phyloP scores from a whole-genome alignment of 768 basidiomycete genomes.

The Termitomyces sp. region DNA sequence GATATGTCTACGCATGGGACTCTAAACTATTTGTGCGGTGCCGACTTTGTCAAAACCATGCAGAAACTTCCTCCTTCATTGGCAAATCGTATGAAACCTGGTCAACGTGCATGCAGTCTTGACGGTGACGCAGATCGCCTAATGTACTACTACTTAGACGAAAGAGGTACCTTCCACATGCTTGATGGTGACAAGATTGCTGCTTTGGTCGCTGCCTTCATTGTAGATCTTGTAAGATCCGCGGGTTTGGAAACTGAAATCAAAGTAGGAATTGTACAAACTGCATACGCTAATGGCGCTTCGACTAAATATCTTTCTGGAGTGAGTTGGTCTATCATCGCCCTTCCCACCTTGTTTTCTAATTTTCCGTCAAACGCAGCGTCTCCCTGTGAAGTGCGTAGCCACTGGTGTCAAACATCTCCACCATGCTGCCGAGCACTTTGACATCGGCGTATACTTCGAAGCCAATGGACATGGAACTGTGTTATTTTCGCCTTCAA shows the following conservation, averaged over 20 bases:
- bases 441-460: conserved; percentile 96
- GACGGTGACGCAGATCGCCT: conserved; percentile 98
- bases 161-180: conserved; percentile 76
- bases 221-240: conserved; percentile 83
- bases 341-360: neutral
- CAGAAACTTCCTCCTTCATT: conserved; percentile 86
- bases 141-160: conserved; percentile 92
- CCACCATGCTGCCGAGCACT: conserved; percentile 94
- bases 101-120: conserved; percentile 86
- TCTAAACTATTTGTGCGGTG: conserved; percentile 87
- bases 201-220: conserved; percentile 87
- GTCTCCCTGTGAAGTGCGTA: conserved; percentile 92
- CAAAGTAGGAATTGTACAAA: conserved; percentile 94
- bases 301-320: conserved; percentile 90
- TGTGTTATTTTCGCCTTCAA: conserved; percentile 83
- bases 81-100: conserved; percentile 54
- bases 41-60: conserved; percentile 94
- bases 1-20: conserved; percentile 60
- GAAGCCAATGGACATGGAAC: conserved; percentile 99
- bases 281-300: conserved; percentile 96
- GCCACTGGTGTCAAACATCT: conserved; percentile 97
- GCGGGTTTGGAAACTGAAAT: conserved; percentile 77
- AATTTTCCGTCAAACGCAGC: conserved; percentile 38
- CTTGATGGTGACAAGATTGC: conserved; percentile 99
- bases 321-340: conserved; percentile 39